Evolutionary conservation across 2,329 filamentous ascomycete genomes (phyloP), one percentile per base, ranked within the genome.

Genomic region (Fusarium cyanostomum): DNA sequence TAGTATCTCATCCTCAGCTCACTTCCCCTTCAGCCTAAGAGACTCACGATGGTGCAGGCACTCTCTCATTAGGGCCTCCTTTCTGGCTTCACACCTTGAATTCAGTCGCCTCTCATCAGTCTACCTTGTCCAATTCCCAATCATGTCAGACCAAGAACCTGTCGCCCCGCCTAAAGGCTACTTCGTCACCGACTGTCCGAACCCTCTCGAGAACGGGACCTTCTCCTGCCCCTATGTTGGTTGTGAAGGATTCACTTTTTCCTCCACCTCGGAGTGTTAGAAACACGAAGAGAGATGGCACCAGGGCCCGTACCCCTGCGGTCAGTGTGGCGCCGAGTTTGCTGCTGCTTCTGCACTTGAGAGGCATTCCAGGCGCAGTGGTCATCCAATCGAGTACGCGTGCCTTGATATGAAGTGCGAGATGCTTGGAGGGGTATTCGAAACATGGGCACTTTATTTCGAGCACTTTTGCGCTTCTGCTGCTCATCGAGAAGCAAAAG

Each of bases 251-350:
- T 63, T 71, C 24, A 8, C 42, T 0, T 73, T 73, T 8, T 12
- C 45, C 3, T 62, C 62, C 0, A 27, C 34, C 1, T n/a, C 59
- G 5, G 66, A 70, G n/a, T 72, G 68, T n/a, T 54, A 59, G n/a
- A 49, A 58, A 6, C 71, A 73, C 13, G 60, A 72, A 1, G 27
- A 56, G 0, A 56, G 70, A 2, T 73, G 69, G 70, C 71, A 73
- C 9, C 41, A 41, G 4, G 61, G 54, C 0, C 56, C 61, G 0
- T 73, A 73, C 4, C 16, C 35, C 1, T 73, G 71, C 4, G 57
- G 57, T 0, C 52, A 71, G 10, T 73, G 71, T 8, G 13, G 30
- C 5, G 31, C 46, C 7, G 48, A 18, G 5, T 73, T 73, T 46
- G 70, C 68, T 2, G 68, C 70, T 2, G 50, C 46, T 2, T 44